A percentile compares a stretch with the other conserved stretches of the same genome.
Conservation (phyloP, 2,329 filamentous ascomycete genomes). For the Penicillium sp. region DNA sequence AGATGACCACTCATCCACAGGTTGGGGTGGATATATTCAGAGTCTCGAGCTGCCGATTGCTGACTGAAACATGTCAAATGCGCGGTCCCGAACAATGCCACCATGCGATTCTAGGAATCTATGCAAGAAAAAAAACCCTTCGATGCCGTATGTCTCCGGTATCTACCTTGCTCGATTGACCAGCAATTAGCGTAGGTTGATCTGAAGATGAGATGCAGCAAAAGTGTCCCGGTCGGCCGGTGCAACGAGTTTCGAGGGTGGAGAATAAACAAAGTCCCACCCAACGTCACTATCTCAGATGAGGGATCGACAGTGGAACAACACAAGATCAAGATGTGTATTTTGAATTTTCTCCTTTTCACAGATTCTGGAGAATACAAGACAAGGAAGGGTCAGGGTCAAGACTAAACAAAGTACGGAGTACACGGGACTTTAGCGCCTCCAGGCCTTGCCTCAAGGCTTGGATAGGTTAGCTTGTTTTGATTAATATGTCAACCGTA, state of each 20-base stretch:
- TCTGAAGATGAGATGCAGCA: background rate
- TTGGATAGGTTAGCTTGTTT: conserved; percentile 5
- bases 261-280: conserved; percentile 26
- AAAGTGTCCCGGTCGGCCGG: conserved; percentile 20
- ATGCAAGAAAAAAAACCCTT: background rate
- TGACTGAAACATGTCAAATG: conserved; percentile 14
- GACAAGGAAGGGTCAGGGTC: background rate
- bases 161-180: background rate
- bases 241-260: conserved; percentile 24
- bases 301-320: background rate
- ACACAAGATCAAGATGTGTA: background rate
- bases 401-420: background rate
- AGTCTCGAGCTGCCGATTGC: background rate
- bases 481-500: background rate
- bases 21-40: background rate
- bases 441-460: background rate
- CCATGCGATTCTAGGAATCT: background rate
- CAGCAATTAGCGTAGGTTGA: background rate
- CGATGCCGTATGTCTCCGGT: background rate
- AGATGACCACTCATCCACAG: conserved; percentile 9
- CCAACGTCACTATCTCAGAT: conserved; percentile 6
- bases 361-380: no score
- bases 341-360: background rate
- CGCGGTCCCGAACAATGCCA: conserved; percentile 1
- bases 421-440: conserved; percentile 5